Evolutionary conservation across 2,329 filamentous ascomycete species (phyloP), one percentile per base, ranked within the genome.

Genomic region (Apiospora pterosperma): DNA sequence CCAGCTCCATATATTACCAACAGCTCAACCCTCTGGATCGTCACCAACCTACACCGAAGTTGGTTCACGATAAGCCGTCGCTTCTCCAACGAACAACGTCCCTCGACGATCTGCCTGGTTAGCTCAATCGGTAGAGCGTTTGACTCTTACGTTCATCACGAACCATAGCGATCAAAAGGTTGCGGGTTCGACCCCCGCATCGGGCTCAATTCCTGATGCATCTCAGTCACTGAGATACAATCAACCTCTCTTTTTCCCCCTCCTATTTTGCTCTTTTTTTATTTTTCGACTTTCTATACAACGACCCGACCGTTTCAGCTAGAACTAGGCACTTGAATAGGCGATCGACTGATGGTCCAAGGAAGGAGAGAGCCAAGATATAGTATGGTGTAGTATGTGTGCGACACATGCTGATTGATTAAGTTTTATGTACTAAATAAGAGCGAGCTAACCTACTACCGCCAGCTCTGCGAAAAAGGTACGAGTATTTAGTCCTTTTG

Each of bases 111-210:
- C 48, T 34, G 65, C 82, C 82, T 79, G 81, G 82, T 81, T 88
- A 87, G 85, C 85, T 87, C 84, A 87, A 87, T 87, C 84, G 84
- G 84, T 88, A 89, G 86, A 89, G 86, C 86, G 86, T 88, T 82
- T 87, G 86, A 88, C 87, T 89, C 87, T 81, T 81, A 80, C 21
- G n/a, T n/a, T n/a, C n/a, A n/a, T n/a, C n/a, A n/a, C n/a, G n/a
- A n/a, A n/a, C n/a, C n/a, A n/a, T n/a, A n/a, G n/a, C n/a, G n/a
- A 72, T 86, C 69, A 72, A 69, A 71, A 73, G 70, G 70, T 67
- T 70, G 70, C 70, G 70, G 70, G 58, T 67, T 67, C 75, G 79
- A 80, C 78, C 78, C 79, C 79, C 78, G 77, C 78, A 74, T 77
- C 70, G 75, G 75, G 75, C 76, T 77, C 73, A 75, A 75, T 72